Evolutionary conservation across 179 eudicot species (phyloP), one percentile per base, ranked within the genome.

Genomic region (Silene vulgaris): DNA sequence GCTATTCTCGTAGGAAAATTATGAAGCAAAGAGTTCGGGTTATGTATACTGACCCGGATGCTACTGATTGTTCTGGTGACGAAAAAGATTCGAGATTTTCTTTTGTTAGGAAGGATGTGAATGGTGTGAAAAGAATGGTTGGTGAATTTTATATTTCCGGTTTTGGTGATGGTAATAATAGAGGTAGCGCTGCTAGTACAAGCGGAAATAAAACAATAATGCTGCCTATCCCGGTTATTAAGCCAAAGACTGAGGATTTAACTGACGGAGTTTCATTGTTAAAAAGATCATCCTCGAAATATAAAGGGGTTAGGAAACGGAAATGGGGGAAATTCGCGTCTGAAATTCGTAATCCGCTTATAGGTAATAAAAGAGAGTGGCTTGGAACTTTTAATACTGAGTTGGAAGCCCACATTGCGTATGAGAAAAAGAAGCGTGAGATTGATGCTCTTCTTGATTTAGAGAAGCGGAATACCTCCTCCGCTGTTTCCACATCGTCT

Each of bases 51-150:
- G 88, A 83, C 69, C 88, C 84, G 0, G 80, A 85, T 68, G 86
- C 83, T 37, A 85, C 88, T 16, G 88, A 85, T 75, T 74, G 73
- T n/a, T 79, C 82, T 14, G 74, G 82, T 35, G 81, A 80, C 20
- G 86, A 82, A 26, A 77, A 28, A 0, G 66, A 59, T 72, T 8
- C 43, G n/a, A 65, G 62, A 35, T n/a, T 40, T 62, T 8, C 30
- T 29, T 48, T 54, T 35, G 37, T 54, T 59, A 48, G 32, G 61
- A 16, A 5, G 56, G 56, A 23, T 12, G 37, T 50, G 5, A 63
- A 65, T 21, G 80, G 78, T 6, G 67, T 56, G 35, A 77, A 77
- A 67, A 43, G 74, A 59, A 0, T 30, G 45, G 74, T 76, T 19
- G 43, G 37, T 8, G 74, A 77, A 70, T 16, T 79, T 32, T 23